Evolutionary conservation across 139 green algal species (phyloP).

Genomic region (Closterium sp.): DNA sequence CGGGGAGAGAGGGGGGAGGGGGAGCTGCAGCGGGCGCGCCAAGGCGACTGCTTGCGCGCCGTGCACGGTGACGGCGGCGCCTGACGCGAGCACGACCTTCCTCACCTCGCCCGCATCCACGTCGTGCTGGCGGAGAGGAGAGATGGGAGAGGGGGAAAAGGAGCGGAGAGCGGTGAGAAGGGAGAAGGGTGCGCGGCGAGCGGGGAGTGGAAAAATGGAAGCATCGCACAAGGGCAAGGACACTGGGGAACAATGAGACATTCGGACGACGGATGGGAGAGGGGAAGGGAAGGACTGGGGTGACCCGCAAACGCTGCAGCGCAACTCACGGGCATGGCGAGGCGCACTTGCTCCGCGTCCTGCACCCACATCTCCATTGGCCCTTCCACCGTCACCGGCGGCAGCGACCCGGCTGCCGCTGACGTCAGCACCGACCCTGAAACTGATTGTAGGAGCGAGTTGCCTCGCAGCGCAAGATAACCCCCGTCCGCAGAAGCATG

Average conservation of each 20-base stretch:
- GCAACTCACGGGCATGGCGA: slow-evolving; percentile 26
- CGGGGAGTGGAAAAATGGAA: not conserved
- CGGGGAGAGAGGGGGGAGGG: not conserved
- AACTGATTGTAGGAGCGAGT: not conserved
- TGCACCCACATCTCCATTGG: slow-evolving; percentile 27
- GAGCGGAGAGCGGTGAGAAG: not conserved
- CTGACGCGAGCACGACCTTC: slow-evolving; percentile 22
- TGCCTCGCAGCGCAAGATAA: not conserved
- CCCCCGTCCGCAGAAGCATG: not conserved
- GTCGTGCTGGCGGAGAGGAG: not conserved
- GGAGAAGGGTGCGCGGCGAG: not conserved
- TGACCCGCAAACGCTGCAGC: not conserved
- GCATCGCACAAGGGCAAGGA: no score
- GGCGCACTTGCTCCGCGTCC: slow-evolving; percentile 1
- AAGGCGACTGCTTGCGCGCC: slow-evolving; percentile 11
- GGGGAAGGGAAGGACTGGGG: not conserved
- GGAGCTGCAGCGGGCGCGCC: slow-evolving; percentile 22
- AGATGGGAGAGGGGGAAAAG: not conserved
- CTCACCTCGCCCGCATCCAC: slow-evolving; percentile 33
- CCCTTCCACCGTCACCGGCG: slow-evolving; percentile 4
- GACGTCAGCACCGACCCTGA: not conserved
- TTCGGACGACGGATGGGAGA: no score
- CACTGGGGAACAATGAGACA: no score
- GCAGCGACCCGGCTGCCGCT: not conserved
- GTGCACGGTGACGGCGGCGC: slow-evolving; percentile 14